phyloP scores from a whole-genome alignment of 208 protist species.

The Jaenimonas drosophilae region DNA sequence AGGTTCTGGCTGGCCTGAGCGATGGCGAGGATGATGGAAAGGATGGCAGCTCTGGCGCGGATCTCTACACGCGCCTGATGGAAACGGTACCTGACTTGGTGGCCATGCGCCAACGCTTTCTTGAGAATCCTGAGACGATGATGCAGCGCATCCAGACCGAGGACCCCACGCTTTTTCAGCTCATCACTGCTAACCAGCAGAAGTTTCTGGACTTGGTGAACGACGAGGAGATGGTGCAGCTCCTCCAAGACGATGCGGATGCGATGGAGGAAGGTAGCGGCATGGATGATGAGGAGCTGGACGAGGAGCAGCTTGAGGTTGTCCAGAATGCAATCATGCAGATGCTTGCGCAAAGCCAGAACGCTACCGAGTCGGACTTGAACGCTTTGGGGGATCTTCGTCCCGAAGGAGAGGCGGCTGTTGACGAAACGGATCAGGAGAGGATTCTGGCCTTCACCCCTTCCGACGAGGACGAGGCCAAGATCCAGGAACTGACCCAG shows the following conservation, averaged over 20 bases:
- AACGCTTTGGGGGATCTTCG: background rate
- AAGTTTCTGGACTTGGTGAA: slow-evolving; percentile 74
- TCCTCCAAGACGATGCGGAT: slow-evolving; percentile 18
- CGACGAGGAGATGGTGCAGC: slow-evolving; percentile 45
- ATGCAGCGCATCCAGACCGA: slow-evolving; percentile 62
- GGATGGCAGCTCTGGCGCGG: slow-evolving; percentile 12
- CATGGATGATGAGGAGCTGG: slow-evolving; percentile 8
- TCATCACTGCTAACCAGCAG: slow-evolving; percentile 67
- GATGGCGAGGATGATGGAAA: slow-evolving; percentile 12
- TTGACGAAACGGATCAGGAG: slow-evolving; percentile 4
- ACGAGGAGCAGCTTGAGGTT: slow-evolving; percentile 6
- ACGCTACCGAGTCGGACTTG: background rate
- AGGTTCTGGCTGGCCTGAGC: background rate
- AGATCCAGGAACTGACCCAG: slow-evolving; percentile 75
- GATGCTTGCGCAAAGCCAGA: slow-evolving; percentile 1
- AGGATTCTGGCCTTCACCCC: slow-evolving; percentile 47
- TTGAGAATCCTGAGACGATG: slow-evolving; percentile 47
- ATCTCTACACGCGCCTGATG: slow-evolving; percentile 41
- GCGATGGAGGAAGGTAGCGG: slow-evolving; percentile 14
- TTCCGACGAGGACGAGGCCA: slow-evolving; percentile 66
- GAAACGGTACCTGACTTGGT: slow-evolving; percentile 56
- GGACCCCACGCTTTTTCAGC: slow-evolving; percentile 66
- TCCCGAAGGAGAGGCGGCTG: background rate
- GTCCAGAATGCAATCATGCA: slow-evolving; percentile 3
- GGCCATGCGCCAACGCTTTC: slow-evolving; percentile 71